Percentiles rank a stretch among this genome's conserved stretches.
These are phyloP conservation scores for Arthrinium phaeospermum DNA, from an alignment of 2,329 filamentous ascomycete genomes.

Conservation along the genomic window DNA sequence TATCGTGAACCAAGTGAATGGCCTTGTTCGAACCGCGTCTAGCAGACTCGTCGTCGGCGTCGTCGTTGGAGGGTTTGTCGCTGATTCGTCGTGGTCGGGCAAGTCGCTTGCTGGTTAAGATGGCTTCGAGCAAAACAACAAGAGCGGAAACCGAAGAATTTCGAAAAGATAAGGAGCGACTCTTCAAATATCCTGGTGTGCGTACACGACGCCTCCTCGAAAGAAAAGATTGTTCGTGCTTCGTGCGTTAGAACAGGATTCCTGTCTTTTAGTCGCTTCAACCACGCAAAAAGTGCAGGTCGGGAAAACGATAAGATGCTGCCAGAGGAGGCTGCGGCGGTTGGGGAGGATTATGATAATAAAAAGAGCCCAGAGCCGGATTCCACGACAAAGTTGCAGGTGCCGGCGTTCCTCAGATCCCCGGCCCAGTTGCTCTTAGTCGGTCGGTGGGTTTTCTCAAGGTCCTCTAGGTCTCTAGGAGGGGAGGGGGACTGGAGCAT, in stretches of 20 bases:
- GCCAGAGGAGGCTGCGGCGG: conserved; percentile 18
- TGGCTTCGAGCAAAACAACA: background rate
- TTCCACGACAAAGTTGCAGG: conserved; percentile 17
- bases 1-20: conserved; percentile 14
- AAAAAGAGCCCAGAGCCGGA: conserved; percentile 19
- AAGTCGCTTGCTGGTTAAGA: background rate
- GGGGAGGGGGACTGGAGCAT: conserved; percentile 16
- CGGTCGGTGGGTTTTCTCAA: conserved; percentile 15
- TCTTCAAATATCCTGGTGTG: background rate
- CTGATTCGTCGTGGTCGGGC: background rate
- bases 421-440: conserved; percentile 15
- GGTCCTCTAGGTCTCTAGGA: conserved; percentile 9
- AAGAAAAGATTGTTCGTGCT: conserved; percentile 9
- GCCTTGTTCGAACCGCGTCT: background rate
- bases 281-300: conserved; percentile 16
- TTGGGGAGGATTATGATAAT: conserved; percentile 20
- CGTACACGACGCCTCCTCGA: background rate
- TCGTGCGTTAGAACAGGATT: background rate
- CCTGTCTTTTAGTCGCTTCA: conserved; percentile 3
- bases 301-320: background rate
- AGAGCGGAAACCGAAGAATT: background rate
- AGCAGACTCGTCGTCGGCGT: background rate
- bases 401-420: conserved; percentile 17
- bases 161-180: background rate
- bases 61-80: background rate